Evolutionary conservation across 2,329 filamentous ascomycete genomes (phyloP).

Genomic region (Botryotinia calthae): DNA sequence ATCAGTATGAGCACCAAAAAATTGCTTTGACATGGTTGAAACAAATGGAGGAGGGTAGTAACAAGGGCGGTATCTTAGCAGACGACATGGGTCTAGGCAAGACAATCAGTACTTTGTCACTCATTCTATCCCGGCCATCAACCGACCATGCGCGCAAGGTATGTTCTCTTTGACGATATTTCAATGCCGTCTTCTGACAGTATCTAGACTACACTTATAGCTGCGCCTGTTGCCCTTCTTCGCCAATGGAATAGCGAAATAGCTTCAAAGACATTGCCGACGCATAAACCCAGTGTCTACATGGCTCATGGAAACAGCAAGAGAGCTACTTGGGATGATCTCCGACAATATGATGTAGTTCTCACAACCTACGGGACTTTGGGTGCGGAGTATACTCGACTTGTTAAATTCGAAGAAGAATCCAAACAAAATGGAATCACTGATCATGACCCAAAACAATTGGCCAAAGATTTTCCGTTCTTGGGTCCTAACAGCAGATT

Average conservation of each 20-base stretch:
- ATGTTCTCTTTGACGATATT: constrained; percentile 16
- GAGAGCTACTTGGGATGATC: constrained; percentile 55
- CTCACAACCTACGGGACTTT: constrained; percentile 77
- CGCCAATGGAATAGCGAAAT: constrained; percentile 86
- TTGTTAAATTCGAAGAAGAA: constrained; percentile 48
- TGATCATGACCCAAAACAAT: constrained; percentile 42
- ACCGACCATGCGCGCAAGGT: constrained; percentile 44
- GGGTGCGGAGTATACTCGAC: constrained; percentile 62
- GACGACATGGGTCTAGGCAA: constrained; percentile 86
- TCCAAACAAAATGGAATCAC: constrained; percentile 21
- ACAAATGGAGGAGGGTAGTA: constrained; percentile 66
- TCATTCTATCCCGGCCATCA: constrained; percentile 58
- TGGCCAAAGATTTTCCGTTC: constrained; percentile 41
- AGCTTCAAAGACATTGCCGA: constrained; percentile 59
- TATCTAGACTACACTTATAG: constrained; percentile 70
- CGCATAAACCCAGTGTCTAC: constrained; percentile 60
- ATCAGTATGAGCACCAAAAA: constrained; percentile 73
- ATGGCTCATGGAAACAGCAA: constrained; percentile 64
- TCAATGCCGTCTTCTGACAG: constrained; percentile 19
- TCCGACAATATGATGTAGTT: constrained; percentile 70
- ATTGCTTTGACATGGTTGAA: constrained; percentile 75
- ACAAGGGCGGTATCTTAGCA: constrained; percentile 73
- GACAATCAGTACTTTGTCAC: constrained; percentile 76
- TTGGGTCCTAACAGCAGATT: constrained; percentile 61
- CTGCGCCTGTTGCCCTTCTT: constrained; percentile 76